phyloP scores from a whole-genome alignment of 2,329 filamentous ascomycete genomes.

The Zasmidium citrigriseum region DNA sequence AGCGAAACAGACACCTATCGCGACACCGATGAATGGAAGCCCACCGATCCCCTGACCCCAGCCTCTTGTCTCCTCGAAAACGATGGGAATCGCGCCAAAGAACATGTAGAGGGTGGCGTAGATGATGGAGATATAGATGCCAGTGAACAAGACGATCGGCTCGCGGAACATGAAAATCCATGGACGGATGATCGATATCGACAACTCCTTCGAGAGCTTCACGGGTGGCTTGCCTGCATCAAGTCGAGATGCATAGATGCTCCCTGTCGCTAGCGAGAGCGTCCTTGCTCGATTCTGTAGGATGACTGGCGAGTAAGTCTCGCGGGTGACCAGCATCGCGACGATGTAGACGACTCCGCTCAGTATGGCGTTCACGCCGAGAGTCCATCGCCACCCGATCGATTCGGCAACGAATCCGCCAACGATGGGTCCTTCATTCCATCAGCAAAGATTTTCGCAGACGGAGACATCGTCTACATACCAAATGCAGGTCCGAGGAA shows the following conservation, averaged over 20 bases:
- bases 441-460: no score
- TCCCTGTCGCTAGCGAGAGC: slow-evolving; percentile 50
- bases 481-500: slow-evolving; percentile 61
- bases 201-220: slow-evolving; percentile 34
- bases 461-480: no score
- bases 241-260: slow-evolving; percentile 53
- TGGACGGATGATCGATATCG: slow-evolving; percentile 61
- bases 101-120: slow-evolving; percentile 52
- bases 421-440: slow-evolving; percentile 63
- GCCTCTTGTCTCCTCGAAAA: slow-evolving; percentile 61
- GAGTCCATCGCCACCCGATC: slow-evolving; percentile 66
- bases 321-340: slow-evolving; percentile 53
- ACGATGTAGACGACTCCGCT: slow-evolving; percentile 60
- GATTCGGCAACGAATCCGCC: slow-evolving; percentile 64
- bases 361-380: slow-evolving; percentile 61
- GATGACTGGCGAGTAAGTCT: slow-evolving; percentile 59
- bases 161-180: slow-evolving; percentile 70
- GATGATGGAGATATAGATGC: slow-evolving; percentile 64
- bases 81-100: slow-evolving; percentile 54
- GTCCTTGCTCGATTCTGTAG: slow-evolving; percentile 52
- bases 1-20: slow-evolving; percentile 61
- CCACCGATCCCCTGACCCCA: slow-evolving; percentile 62
- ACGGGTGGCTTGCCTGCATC: slow-evolving; percentile 36
- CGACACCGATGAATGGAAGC: slow-evolving; percentile 66
- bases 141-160: slow-evolving; percentile 65